Evolutionary conservation across 192 early-diverging fungal species (phyloP).

Genomic region (Coemansia guatemalensis): DNA sequence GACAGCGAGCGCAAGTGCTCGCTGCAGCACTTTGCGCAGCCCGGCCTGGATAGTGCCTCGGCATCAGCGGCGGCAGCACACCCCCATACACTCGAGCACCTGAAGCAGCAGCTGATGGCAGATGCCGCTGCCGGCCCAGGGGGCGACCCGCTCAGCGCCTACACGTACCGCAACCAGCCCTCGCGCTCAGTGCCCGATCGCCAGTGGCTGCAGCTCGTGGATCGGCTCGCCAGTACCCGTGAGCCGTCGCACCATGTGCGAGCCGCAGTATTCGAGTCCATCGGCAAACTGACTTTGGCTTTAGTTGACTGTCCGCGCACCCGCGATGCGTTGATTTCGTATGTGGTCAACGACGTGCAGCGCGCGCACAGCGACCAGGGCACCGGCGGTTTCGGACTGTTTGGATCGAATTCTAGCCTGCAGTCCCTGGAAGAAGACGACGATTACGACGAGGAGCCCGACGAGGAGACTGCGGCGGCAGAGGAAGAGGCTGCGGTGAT

Average conservation of each 20-base stretch:
- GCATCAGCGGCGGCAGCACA: background rate
- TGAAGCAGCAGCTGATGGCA: background rate
- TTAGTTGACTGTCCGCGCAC: slow-evolving; percentile 41
- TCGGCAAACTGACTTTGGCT: slow-evolving; percentile 45
- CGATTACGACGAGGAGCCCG: slow-evolving; percentile 15
- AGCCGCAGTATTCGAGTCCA: slow-evolving; percentile 48
- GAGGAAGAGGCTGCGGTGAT: slow-evolving; percentile 6
- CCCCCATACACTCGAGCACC: background rate
- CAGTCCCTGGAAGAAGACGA: slow-evolving; percentile 21
- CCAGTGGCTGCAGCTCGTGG: slow-evolving; percentile 51
- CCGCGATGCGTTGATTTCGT: slow-evolving; percentile 37
- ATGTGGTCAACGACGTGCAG: slow-evolving; percentile 35
- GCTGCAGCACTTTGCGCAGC: slow-evolving; percentile 25
- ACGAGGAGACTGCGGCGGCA: slow-evolving; percentile 1
- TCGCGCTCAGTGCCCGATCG: slow-evolving; percentile 35
- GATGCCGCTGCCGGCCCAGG: background rate
- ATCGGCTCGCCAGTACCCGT: slow-evolving; percentile 41
- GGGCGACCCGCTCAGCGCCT: slow-evolving; percentile 8
- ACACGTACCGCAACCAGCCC: slow-evolving; percentile 24
- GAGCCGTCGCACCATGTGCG: slow-evolving; percentile 55
- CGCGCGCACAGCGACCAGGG: slow-evolving; percentile 23
- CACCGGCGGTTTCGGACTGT: slow-evolving; percentile 18
- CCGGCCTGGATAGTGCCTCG: background rate
- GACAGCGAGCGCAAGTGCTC: slow-evolving; percentile 26
- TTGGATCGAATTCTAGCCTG: slow-evolving; percentile 27